Evolutionary conservation across 768 basidiomycete genomes (phyloP).

Genomic region (Lactarius sp.): DNA sequence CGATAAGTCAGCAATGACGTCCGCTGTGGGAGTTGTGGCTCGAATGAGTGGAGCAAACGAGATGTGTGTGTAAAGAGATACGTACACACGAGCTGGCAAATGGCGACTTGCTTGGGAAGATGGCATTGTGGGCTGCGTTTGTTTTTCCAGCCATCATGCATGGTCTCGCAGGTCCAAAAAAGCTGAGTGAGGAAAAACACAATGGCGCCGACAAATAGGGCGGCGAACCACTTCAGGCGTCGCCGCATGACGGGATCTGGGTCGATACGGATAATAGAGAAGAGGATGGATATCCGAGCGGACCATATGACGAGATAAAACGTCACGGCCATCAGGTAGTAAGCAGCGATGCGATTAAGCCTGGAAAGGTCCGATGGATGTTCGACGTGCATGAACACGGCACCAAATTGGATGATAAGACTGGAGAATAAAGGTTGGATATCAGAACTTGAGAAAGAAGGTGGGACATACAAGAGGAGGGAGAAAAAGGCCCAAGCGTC

Average conservation of each 20-base stretch:
- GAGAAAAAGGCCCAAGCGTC: conserved; percentile 30
- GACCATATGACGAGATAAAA: conserved; percentile 31
- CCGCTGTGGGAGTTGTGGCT: conserved; percentile 34
- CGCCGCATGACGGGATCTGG: conserved; percentile 31
- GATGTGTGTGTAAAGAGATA: conserved; percentile 8
- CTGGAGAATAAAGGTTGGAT: neutral
- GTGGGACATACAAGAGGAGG: conserved; percentile 21
- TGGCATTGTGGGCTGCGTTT: conserved; percentile 37
- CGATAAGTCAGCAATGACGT: conserved; percentile 42
- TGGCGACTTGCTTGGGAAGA: conserved; percentile 43
- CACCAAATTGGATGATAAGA: conserved; percentile 27
- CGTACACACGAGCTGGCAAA: conserved; percentile 51
- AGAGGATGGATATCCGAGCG: conserved; percentile 48
- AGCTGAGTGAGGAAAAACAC: conserved; percentile 43
- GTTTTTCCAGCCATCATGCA: conserved; percentile 38
- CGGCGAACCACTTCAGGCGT: conserved; percentile 24
- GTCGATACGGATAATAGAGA: conserved; percentile 51
- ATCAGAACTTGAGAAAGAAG: neutral
- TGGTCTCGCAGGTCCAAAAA: conserved; percentile 41
- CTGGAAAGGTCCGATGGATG: conserved; percentile 23
- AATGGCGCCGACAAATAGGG: conserved; percentile 31
- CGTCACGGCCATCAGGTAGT: conserved; percentile 30
- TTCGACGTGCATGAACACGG: conserved; percentile 30
- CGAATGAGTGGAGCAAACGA: neutral
- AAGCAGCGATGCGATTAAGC: conserved; percentile 27